phyloP scores from a whole-genome alignment of 1,139 yeast species.

The Taphrina sp. region DNA sequence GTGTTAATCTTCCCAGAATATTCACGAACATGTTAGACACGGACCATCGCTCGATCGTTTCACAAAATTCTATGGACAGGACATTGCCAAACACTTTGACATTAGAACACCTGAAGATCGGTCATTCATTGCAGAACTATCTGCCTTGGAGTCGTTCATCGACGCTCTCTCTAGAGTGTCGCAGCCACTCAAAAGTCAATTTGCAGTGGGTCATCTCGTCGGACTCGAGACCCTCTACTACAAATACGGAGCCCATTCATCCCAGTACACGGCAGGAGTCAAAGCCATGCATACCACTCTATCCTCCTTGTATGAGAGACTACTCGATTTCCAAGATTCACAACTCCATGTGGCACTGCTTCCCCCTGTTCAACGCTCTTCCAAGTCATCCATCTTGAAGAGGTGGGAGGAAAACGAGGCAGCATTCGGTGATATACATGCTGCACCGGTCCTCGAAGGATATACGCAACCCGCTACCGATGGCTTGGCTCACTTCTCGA shows the following conservation, averaged over 20 bases:
- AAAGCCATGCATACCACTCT: conserved; percentile 29
- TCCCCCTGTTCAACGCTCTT: conserved; percentile 18
- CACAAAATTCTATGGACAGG: conserved; percentile 23
- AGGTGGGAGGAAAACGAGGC: conserved; percentile 32
- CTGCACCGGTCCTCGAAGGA: conserved; percentile 26
- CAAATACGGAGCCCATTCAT: conserved; percentile 33
- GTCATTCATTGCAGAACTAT: conserved; percentile 33
- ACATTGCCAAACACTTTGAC: conserved; percentile 28
- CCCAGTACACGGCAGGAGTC: conserved; percentile 24
- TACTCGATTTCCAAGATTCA: conserved; percentile 13
- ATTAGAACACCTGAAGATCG: conserved; percentile 31
- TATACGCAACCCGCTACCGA: background rate
- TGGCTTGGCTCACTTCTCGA: too few relatives aligned
- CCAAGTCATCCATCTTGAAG: conserved; percentile 9
- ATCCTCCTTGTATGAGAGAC: conserved; percentile 7
- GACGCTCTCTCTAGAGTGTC: conserved; percentile 25
- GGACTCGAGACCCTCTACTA: conserved; percentile 28
- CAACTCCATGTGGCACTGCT: conserved; percentile 18
- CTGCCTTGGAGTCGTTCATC: conserved; percentile 31
- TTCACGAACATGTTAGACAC: conserved; percentile 30
- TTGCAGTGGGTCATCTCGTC: conserved; percentile 27
- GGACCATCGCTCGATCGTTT: conserved; percentile 27
- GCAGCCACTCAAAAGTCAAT: conserved; percentile 9
- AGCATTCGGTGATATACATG: conserved; percentile 31
- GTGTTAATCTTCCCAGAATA: conserved; percentile 12